Evolutionary conservation across 768 basidiomycete genomes (phyloP).

Genomic region (Tulasnella sp.): DNA sequence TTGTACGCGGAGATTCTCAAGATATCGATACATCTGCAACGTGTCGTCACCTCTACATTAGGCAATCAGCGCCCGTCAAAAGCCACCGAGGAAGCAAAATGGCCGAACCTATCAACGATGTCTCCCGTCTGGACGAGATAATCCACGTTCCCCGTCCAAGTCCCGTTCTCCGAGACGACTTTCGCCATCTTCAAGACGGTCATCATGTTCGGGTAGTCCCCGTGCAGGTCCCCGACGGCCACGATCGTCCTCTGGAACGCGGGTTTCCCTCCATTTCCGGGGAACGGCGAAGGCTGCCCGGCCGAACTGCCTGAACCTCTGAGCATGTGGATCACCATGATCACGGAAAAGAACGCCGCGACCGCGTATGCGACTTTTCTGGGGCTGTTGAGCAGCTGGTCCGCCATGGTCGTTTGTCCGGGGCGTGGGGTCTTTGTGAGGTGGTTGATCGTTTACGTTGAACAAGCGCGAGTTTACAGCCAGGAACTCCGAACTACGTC

Average conservation of each 20-base stretch:
- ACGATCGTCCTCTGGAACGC: conserved; percentile 37
- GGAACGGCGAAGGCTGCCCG: not conserved
- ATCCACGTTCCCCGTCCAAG: conserved; percentile 77
- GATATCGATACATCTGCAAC: conserved; percentile 69
- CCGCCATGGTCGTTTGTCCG: not conserved
- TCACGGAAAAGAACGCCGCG: not conserved
- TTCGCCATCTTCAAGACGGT: conserved; percentile 69
- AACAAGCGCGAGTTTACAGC: not conserved
- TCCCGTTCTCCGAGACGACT: conserved; percentile 56
- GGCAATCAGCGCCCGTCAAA: conserved; percentile 1
- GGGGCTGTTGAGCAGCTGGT: not conserved
- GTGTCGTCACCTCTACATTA: conserved; percentile 73
- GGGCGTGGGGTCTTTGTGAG: not conserved
- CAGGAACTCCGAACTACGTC: not conserved
- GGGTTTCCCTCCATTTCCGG: not conserved
- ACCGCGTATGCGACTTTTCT: not conserved
- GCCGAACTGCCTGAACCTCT: not conserved
- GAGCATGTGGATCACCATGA: not conserved
- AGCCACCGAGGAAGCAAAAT: conserved; percentile 14
- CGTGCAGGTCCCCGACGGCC: conserved; percentile 88
- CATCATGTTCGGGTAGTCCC: conserved; percentile 70
- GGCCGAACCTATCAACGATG: conserved; percentile 73
- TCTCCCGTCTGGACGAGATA: conserved; percentile 93
- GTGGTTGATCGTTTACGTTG: not conserved
- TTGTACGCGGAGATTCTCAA: conserved; percentile 72